Evolutionary conservation across 2,329 filamentous ascomycete genomes (phyloP).

Genomic region (Elsinoe perseae): DNA sequence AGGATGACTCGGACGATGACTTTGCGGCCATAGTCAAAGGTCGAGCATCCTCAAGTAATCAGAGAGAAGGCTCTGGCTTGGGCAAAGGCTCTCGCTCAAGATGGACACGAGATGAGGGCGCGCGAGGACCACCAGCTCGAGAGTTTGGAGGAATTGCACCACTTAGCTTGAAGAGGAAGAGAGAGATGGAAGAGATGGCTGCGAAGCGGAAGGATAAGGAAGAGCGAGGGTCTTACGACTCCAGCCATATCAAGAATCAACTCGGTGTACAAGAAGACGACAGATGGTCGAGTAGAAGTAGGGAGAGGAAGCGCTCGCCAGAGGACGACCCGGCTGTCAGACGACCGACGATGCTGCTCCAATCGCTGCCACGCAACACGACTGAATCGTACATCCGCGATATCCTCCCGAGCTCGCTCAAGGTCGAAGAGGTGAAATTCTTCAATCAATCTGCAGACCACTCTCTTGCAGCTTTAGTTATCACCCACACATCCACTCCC

Average conservation of each 20-base stretch:
- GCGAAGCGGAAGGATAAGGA: slow-evolving; percentile 19
- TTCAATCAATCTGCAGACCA: slow-evolving; percentile 28
- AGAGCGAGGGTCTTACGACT: slow-evolving; percentile 15
- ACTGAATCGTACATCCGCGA: slow-evolving; percentile 44
- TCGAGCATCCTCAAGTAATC: background rate
- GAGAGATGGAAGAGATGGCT: slow-evolving; percentile 28
- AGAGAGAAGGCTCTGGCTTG: background rate
- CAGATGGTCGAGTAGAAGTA: slow-evolving; percentile 34
- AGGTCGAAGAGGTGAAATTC: slow-evolving; percentile 66
- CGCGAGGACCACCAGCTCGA: background rate
- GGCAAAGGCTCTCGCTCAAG: background rate
- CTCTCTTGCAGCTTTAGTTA: slow-evolving; percentile 70
- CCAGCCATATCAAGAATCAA: slow-evolving; percentile 15
- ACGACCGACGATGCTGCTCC: slow-evolving; percentile 49
- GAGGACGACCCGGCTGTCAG: slow-evolving; percentile 24
- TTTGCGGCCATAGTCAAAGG: background rate
- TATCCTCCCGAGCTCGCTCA: slow-evolving; percentile 47
- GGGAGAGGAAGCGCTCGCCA: background rate
- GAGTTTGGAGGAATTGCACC: slow-evolving; percentile 17
- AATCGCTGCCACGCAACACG: slow-evolving; percentile 46
- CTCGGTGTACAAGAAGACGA: slow-evolving; percentile 31
- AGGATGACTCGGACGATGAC: slow-evolving; percentile 8
- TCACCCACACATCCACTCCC: slow-evolving; percentile 69
- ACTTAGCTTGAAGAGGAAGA: slow-evolving; percentile 29
- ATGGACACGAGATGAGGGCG: slow-evolving; percentile 17